Percentiles rank a stretch among this genome's conserved stretches.
Conservation (phyloP, 495 filamentous ascomycete genomes). For the Trypethelium eluteriae region DNA sequence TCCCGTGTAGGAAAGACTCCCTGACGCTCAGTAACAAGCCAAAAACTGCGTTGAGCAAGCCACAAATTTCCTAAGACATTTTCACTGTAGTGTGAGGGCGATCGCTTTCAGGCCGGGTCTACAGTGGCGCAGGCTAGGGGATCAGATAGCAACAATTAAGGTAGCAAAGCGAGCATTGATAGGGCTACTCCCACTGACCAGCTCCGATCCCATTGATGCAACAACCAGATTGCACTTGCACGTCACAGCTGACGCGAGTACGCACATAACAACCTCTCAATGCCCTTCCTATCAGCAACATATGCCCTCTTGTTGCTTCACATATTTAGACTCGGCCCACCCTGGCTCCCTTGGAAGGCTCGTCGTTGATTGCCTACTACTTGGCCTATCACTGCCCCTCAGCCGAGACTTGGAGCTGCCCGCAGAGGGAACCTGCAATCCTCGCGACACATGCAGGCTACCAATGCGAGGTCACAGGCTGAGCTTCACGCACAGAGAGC, state of each 20-base stretch:
- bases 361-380: neutral
- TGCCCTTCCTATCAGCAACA: neutral
- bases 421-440: conserved; percentile 68
- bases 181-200: neutral
- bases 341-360: neutral
- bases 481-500: conserved; percentile 88
- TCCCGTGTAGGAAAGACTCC: neutral
- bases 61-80: neutral
- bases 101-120: neutral
- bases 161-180: neutral
- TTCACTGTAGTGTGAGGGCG: neutral
- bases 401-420: conserved; percentile 39
- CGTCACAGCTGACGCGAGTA: conserved; percentile 1
- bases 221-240: conserved; percentile 9
- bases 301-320: neutral
- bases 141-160: neutral
- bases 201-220: conserved; percentile 1
- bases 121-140: neutral
- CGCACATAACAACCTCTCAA: neutral
- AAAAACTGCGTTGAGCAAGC: neutral
- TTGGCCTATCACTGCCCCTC: neutral
- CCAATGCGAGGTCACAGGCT: conserved; percentile 57
- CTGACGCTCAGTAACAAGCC: no score
- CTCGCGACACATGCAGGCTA: conserved; percentile 47
- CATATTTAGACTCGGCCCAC: conserved; percentile 3